Base-by-base conservation (phyloP, 2,329 filamentous ascomycete species). In the Boeremia exigua region DNA sequence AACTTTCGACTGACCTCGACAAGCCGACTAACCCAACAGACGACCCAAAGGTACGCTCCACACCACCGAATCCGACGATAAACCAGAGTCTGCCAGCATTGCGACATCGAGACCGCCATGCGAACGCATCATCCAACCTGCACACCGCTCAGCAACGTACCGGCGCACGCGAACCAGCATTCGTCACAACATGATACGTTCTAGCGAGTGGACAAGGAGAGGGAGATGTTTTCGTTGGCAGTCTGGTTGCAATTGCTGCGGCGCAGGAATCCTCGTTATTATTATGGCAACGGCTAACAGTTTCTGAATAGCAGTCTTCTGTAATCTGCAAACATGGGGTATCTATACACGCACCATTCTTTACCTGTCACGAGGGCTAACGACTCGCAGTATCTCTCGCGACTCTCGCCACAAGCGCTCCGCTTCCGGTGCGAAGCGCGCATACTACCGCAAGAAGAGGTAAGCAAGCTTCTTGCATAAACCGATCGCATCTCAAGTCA, bases 331-430 rank as follows among this genome's bases (percentile, higher is more conserved):
- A 81, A 73, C 75, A 82, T 82, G 80, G 80, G 80, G 80, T 82
- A 81, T 75, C 68, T 72, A 67, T 52, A 45, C 53, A 48, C 54
- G 48, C 58, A 34, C 40, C 49, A 37, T 37, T 40, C 32, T 36
- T 37, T 38, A 14, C 25, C 40, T 4, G 40, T 49, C 30, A 23
- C 59, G 63, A 43, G 25, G 44, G 71, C 79, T 81, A 65, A 81
- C 74, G 49, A 12, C 27, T 33, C 38, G 11, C 74, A 82, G 95
- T 99, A 98, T 99, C 86, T 97, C 94, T 84, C 91, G 95, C 86
- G 94, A 98, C 86, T 96, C 92, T 82, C 92, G 95, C 86, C 95
- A 99, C 89, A 99, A 99, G 91, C 93, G 95, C 85, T 93, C 92
- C 83, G 93, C 94, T 82, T 91, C 96, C 81, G 96, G 95, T 87